A percentile compares a stretch with the other conserved stretches of the same genome.
Conservation (phyloP, 495 filamentous ascomycete species). For the Evansstolkia leycettana region DNA sequence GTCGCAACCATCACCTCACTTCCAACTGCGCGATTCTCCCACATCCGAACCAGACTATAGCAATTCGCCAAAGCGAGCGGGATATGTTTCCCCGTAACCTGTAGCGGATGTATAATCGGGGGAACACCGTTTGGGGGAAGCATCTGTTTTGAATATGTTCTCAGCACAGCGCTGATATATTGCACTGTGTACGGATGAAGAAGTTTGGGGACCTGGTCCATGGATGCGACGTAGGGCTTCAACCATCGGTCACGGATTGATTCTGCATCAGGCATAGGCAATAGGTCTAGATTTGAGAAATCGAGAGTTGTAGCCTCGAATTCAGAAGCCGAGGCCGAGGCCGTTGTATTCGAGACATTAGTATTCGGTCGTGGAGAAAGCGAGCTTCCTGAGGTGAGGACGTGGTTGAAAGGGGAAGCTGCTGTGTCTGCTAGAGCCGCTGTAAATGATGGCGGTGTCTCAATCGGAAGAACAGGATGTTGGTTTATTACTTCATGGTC, state of each 20-base stretch:
- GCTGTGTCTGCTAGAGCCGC: too few species aligned
- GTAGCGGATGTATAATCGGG: conserved; percentile 27
- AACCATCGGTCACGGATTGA: conserved; percentile 24
- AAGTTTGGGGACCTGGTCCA: conserved; percentile 22
- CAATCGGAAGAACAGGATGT: too few species aligned
- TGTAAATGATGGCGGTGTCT: too few species aligned
- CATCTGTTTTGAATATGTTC: conserved; percentile 21
- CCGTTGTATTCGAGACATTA: too few species aligned
- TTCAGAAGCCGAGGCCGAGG: too few species aligned
- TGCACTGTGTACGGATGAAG: conserved; percentile 19
- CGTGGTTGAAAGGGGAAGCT: too few species aligned
- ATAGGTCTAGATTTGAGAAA: conserved; percentile 8
- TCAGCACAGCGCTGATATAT: conserved; percentile 27
- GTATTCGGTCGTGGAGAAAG: too few species aligned
- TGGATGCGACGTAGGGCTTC: conserved; percentile 21
- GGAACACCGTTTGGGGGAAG: conserved; percentile 18
- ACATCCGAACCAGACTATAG: conserved; percentile 30
- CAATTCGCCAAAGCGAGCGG: conserved; percentile 27
- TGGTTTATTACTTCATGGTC: too few species aligned
- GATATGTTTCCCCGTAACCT: conserved; percentile 8
- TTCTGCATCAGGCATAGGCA: conserved; percentile 25
- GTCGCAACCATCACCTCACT: conserved; percentile 23
- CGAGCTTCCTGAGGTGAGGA: too few species aligned
- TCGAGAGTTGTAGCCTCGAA: too few species aligned
- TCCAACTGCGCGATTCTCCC: conserved; percentile 20